Evolutionary conservation across 495 filamentous ascomycete species (phyloP).

Genomic region (Schizothecium vesticola): DNA sequence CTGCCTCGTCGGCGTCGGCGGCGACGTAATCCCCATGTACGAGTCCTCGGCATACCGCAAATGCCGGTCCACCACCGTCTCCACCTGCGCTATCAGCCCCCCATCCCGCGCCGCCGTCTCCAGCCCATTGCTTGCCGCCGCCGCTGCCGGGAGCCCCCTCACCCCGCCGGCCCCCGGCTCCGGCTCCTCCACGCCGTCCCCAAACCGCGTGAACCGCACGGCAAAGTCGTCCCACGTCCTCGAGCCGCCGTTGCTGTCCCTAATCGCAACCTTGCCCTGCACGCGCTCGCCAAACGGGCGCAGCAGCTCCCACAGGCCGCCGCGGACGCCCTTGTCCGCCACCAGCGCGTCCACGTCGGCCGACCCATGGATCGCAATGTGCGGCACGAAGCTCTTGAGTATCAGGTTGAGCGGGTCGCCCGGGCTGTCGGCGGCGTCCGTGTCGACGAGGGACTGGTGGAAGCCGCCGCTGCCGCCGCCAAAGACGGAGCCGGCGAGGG

Average conservation of each 20-base stretch:
- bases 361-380: slow-evolving; percentile 78
- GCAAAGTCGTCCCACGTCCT: slow-evolving; percentile 84
- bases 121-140: slow-evolving; percentile 18
- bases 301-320: slow-evolving; percentile 76
- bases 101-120: slow-evolving; percentile 14
- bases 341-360: slow-evolving; percentile 75
- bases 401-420: slow-evolving; percentile 68
- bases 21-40: slow-evolving; percentile 34
- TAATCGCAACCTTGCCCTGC: slow-evolving; percentile 78
- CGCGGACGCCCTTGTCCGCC: slow-evolving; percentile 75
- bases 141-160: slow-evolving; percentile 24
- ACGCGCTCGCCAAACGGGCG: slow-evolving; percentile 89
- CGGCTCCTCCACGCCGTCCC: slow-evolving; percentile 54
- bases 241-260: slow-evolving; percentile 82
- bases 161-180: slow-evolving; percentile 31
- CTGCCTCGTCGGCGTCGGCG: slow-evolving; percentile 31
- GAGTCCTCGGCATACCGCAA: slow-evolving; percentile 48
- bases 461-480: slow-evolving; percentile 29
- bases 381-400: slow-evolving; percentile 77
- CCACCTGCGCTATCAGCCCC: slow-evolving; percentile 34
- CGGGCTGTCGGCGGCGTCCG: slow-evolving; percentile 43
- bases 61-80: slow-evolving; percentile 49
- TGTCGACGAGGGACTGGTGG: slow-evolving; percentile 43
- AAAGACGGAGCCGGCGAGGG: slow-evolving; percentile 44
- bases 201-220: slow-evolving; percentile 70